A percentile compares a stretch with the other conserved stretches of the same genome.
phyloP scores from a whole-genome alignment of 257 asterid genomes.

The Thymus mandschuricus region DNA sequence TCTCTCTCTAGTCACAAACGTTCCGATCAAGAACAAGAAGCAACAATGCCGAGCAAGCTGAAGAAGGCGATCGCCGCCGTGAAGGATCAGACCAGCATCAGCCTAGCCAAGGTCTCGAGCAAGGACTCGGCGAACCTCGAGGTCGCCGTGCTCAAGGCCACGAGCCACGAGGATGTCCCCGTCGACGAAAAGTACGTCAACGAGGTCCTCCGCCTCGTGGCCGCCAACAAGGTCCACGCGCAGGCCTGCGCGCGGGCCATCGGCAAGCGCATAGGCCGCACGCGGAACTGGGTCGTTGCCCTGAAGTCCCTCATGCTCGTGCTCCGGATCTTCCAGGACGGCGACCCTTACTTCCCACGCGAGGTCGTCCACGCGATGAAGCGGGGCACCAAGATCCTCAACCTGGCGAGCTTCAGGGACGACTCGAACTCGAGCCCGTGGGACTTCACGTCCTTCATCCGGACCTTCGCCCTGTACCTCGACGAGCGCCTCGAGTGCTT shows the following conservation, averaged over 20 bases:
- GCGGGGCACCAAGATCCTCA: constrained; percentile 77
- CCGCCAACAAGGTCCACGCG: constrained; percentile 67
- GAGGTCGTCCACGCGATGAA: constrained; percentile 92
- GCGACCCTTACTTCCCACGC: constrained; percentile 87
- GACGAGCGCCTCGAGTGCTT: constrained; percentile 87
- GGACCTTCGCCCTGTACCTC: constrained; percentile 79
- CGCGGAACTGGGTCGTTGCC: constrained; percentile 86
- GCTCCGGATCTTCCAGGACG: constrained; percentile 82
- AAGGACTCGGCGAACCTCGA: constrained; percentile 63
- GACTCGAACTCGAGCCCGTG: constrained; percentile 83
- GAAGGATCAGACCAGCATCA: constrained; percentile 88
- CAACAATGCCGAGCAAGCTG: constrained; percentile 82
- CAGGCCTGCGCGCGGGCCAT: constrained; percentile 77
- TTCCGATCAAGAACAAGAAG: neutral
- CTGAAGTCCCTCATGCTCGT: constrained; percentile 75
- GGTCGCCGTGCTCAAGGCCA: constrained; percentile 77
- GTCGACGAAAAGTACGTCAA: constrained; percentile 58
- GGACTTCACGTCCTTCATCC: constrained; percentile 84
- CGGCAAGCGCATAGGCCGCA: constrained; percentile 83
- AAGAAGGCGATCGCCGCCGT: constrained; percentile 86
- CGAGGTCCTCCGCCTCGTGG: constrained; percentile 64
- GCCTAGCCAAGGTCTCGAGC: constrained; percentile 80
- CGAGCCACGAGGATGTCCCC: constrained; percentile 74
- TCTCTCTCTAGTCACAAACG: constrained; percentile 17
- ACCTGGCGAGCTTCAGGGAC: constrained; percentile 68